Percentiles rank a stretch among this genome's conserved stretches.
Evolutionary conservation across 1,139 yeast genomes (phyloP).

Genomic region (Candida smagusa): DNA sequence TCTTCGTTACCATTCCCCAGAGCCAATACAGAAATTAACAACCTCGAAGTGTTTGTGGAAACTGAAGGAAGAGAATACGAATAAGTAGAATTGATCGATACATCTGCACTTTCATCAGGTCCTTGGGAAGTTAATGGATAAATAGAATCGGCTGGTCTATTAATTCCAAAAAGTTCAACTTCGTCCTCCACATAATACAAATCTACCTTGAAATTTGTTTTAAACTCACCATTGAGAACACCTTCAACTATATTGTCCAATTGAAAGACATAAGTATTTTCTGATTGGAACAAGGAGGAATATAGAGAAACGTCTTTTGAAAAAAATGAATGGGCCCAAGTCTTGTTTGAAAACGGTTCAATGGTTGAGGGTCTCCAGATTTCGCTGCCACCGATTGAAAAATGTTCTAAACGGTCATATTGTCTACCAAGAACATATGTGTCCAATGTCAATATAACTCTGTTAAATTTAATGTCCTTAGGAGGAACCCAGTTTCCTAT

Average conservation of each 20-base stretch:
- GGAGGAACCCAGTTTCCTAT: conserved; percentile 38
- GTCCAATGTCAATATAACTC: conserved; percentile 57
- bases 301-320: conserved; percentile 66
- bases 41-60: conserved; percentile 52
- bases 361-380: conserved; percentile 84
- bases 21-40: conserved; percentile 56
- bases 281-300: conserved; percentile 44
- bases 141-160: conserved; percentile 31
- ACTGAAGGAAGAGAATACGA: conserved; percentile 38
- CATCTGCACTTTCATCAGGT: conserved; percentile 25
- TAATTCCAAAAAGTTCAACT: conserved; percentile 16
- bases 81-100: conserved; percentile 40
- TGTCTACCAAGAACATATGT: conserved; percentile 68
- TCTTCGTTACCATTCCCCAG: conserved; percentile 81
- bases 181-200: conserved; percentile 38
- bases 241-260: conserved; percentile 63
- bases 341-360: conserved; percentile 56
- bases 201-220: conserved; percentile 48
- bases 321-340: conserved; percentile 35
- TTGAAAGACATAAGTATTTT: conserved; percentile 38
- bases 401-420: conserved; percentile 71
- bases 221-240: conserved; percentile 58
- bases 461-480: conserved; percentile 43
- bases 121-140: conserved; percentile 24
- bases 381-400: conserved; percentile 62